Conservation (phyloP, 2,329 filamentous ascomycete species). For the Diaporthe sp. region DNA sequence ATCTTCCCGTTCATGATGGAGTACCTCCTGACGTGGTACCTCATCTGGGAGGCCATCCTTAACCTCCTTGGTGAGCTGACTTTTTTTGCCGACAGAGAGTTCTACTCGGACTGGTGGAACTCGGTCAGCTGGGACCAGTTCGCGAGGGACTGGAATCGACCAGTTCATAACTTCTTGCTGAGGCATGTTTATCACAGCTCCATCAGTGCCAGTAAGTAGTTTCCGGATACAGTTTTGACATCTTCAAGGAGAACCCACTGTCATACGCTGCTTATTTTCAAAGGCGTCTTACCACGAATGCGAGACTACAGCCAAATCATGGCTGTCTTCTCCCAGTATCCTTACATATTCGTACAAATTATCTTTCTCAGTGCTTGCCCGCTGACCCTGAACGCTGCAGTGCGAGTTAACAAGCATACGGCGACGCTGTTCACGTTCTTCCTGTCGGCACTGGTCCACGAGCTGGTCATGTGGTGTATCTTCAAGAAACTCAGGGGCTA, state of each 20-base stretch:
- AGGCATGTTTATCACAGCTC: conserved; percentile 84
- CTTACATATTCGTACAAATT: neutral
- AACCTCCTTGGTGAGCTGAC: conserved; percentile 84
- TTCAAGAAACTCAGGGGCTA: conserved; percentile 85
- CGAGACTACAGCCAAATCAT: neutral
- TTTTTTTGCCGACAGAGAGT: conserved; percentile 81
- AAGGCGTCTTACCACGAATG: neutral
- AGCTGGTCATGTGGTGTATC: conserved; percentile 84
- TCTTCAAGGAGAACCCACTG: neutral
- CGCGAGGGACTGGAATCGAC: conserved; percentile 83
- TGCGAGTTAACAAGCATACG: conserved; percentile 76
- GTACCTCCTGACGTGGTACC: conserved; percentile 82
- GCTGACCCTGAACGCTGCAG: neutral
- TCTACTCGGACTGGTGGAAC: conserved; percentile 77
- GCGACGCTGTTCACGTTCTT: conserved; percentile 84
- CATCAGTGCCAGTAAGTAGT: conserved; percentile 68
- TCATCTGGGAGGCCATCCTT: conserved; percentile 83
- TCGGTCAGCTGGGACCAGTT: conserved; percentile 80
- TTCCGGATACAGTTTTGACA: neutral
- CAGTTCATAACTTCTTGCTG: conserved; percentile 82
- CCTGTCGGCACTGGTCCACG: conserved; percentile 78
- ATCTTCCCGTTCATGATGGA: conserved; percentile 85
- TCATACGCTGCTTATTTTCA: neutral
- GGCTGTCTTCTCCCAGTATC: neutral
- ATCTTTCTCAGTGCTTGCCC: neutral